Base-by-base conservation (phyloP, 768 basidiomycete genomes). In the Tylopilus balloui region DNA sequence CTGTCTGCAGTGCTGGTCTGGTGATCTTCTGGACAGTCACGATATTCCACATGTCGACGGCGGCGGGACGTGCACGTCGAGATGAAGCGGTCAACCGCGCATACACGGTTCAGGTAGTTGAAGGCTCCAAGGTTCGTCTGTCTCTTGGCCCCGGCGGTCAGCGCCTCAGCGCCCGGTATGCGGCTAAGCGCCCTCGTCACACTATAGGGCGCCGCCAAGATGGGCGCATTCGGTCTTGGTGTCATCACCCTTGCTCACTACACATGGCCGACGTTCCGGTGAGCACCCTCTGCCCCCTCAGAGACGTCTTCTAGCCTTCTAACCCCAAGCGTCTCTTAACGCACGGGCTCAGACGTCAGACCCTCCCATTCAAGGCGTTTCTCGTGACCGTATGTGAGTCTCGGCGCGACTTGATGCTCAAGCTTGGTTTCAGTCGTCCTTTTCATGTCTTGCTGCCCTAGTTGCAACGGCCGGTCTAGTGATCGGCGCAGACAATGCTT, bases 321-420 rank as follows among this genome's bases (percentile, higher is more conserved):
- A 38, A 57, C 31, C 35, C 20, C 31, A 39, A 29, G n/a, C 21
- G 24, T 23, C 39, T 41, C 12, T 25, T 15, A 29, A 39, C 10
- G 38, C 19, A 25, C 6, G 34, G 29, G 15, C 31, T 3, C 53
- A 91, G 90, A 54, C 81, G 84, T 19, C 90, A 91, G 65, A 86
- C 88, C 0, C 73, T 89, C 17, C 79, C 86, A 3, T 81, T 91
- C 73, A 93, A 93, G 66, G 80, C 77, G 1, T 92, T 89, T 63
- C 68, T 92, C 5, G 77, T 90, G 7, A 81, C 82, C 25, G 77
- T 79, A 48, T 81, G 89, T 90, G 60, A 57, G 80, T 73, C 38
- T 8, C 39, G n/a, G 35, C 15, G 9, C 27, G 6, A n/a, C 19
- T 10, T 19, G 11, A 19, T 11, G 7, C 17, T 8, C 34, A 34